Base-by-base conservation (phyloP, 352 stramenopile species). In the Phytophthora europaea region DNA sequence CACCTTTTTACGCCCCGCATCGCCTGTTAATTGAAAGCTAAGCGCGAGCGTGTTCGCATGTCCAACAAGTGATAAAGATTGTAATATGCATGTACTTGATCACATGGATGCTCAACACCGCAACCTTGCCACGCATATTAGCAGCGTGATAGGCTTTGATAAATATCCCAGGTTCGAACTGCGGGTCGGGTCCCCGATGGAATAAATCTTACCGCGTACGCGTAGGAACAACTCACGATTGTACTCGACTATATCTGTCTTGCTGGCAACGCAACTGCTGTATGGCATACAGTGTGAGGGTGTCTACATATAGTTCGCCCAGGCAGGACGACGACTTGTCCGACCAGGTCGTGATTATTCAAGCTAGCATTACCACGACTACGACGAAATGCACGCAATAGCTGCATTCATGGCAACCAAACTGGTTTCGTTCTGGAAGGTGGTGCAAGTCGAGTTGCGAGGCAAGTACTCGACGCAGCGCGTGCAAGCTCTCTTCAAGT, bases 401-500 rank as follows among this genome's bases (percentile, higher is more conserved):
- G 13, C 10, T 15, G n/a, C 31, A 31, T 63, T 40, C 38, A 10
- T 43, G 12, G 26, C 38, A 18, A n/a, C 22, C 4, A 63, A 63
- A 12, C 16, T 63, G n/a, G 22, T 40, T 28, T 3, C 10, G 13
- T 7, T 28, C 4, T 61, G 55, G 33, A 33, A 16, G 22, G 23
- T 26, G 23, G 18, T 13, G 4, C 38, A 64, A 28, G 38, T 64
- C 40, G 57, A 64, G 26, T 16, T 64, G 13, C 57, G 45, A 53
- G 40, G 57, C 23, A 54, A n/a, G 16, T 43, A 45, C 23, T 64
- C 26, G 18, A 64, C 43, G 15, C 38, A 54, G 18, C 23, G 38
- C 4, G 22, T 53, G 7, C 57, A 54, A 18, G 38, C 8, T 6
- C 40, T 54, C 15, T 52, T 52, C 23, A 26, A 20, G 12, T 64